A percentile compares a stretch with the other conserved stretches of the same genome.
Conservation (phyloP, 352 stramenopile species). For the Globisporangium abappressorium region DNA sequence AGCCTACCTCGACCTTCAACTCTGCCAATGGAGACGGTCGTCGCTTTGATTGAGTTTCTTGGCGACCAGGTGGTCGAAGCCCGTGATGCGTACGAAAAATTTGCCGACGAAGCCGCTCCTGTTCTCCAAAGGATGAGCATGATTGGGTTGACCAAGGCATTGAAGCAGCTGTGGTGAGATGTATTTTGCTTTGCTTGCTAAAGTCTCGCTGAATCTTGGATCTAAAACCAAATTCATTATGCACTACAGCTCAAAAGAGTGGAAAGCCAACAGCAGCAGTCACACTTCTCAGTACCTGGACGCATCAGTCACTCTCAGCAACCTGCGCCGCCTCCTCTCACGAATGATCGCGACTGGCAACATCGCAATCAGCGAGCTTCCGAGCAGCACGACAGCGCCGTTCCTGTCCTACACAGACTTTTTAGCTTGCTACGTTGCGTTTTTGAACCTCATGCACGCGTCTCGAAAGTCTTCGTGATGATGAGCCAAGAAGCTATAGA, state of each 20-base stretch:
- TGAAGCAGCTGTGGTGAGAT: slow-evolving; percentile 39
- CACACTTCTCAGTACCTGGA: neutral
- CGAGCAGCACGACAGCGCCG: slow-evolving; percentile 23
- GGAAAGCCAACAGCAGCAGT: slow-evolving; percentile 12
- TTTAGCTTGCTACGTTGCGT: slow-evolving; percentile 52
- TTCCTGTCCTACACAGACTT: slow-evolving; percentile 75
- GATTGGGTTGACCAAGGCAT: slow-evolving; percentile 42
- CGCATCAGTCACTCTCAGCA: slow-evolving; percentile 23
- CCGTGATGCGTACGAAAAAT: slow-evolving; percentile 50
- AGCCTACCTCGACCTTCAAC: neutral
- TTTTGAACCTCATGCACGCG: slow-evolving; percentile 27
- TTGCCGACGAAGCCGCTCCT: slow-evolving; percentile 21
- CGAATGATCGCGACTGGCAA: slow-evolving; percentile 35
- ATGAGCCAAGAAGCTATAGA: neutral
- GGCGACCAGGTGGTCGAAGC: slow-evolving; percentile 59
- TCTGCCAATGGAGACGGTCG: slow-evolving; percentile 39
- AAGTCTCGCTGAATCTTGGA: neutral
- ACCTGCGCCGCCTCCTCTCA: slow-evolving; percentile 36
- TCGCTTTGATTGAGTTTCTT: slow-evolving; percentile 58
- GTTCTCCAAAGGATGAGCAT: slow-evolving; percentile 35
- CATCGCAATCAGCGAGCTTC: slow-evolving; percentile 28
- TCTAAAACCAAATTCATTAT: neutral
- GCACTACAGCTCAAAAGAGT: slow-evolving; percentile 17
- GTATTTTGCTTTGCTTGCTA: neutral
- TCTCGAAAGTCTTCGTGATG: neutral